Base-by-base conservation (phyloP, 306 rosid species). In the Aeschynomene evenia region DNA sequence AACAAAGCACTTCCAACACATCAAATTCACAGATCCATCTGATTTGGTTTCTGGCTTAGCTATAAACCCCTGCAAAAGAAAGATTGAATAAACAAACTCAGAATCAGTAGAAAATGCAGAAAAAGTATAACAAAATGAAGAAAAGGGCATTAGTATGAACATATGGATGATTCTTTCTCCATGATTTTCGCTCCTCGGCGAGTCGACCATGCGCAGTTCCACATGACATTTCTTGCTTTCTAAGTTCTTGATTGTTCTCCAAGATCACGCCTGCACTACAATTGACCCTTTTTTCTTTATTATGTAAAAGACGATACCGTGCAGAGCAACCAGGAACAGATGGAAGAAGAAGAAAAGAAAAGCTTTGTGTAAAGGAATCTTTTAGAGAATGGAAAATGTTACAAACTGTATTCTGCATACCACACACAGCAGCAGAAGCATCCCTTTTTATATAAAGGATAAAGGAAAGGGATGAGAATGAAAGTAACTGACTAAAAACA, bases 121-220 rank as follows among this genome's bases (percentile, higher is more conserved):
- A 36, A n/a, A 23, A 36, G 22, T 2, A n/a, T n/a, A n/a, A n/a
- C n/a, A 3, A 39, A 11, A 29, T 52, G 63, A 16, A 37, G 3
- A 50, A 18, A 23, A 31, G 6, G n/a, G 23, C 3, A 11, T 24
- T 57, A 9, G 13, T 28, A 65, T 65, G 40, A 0, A 78, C 78
- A 58, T 58, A 63, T 5, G 78, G 78, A 34, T 72, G 82, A 51
- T 78, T 78, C 79, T 50, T 66, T 5, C 71, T 74, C 79, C 75
- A 72, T 13, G 66, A 19, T 16, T 78, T 78, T 49, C 78, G 70
- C 69, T 78, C 82, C 52, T 72, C 65, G 0, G 74, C 70, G 15
- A 78, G 73, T 40, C 82, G 70, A 61, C 82, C 78, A 13, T 70
- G 63, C 24, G 69, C 74, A 15, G 66, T 39, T 15, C 66, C 80